Conservation (phyloP, 805 yeast genomes). For the Wickerhamiella azyma region DNA sequence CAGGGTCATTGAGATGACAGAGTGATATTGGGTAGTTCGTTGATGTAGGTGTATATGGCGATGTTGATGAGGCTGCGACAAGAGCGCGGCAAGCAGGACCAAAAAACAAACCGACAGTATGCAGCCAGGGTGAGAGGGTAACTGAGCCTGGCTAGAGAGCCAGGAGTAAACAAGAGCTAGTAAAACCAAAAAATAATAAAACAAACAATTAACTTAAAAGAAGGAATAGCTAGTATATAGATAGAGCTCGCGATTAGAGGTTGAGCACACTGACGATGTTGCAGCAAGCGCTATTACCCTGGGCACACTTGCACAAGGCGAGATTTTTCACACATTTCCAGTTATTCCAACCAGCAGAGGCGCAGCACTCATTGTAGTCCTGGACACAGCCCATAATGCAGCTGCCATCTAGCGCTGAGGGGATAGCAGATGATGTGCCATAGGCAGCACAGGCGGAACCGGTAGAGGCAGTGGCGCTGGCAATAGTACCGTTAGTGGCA, state of each 20-base stretch:
- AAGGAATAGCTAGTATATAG: not conserved
- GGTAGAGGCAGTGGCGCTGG: not conserved
- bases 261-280: constrained; percentile 1
- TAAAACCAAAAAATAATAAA: not conserved
- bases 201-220: not conserved
- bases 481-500: not conserved
- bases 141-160: not conserved
- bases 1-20: no score
- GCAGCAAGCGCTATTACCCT: constrained; percentile 16
- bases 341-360: constrained; percentile 4
- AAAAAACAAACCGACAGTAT: no score
- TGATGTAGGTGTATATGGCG: no score
- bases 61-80: no score
- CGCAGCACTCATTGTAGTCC: constrained; percentile 11
- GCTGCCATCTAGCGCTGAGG: constrained; percentile 14
- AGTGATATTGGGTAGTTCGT: no score
- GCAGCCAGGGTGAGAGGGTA: no score
- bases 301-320: constrained; percentile 18
- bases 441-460: constrained; percentile 10
- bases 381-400: constrained; percentile 17
- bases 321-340: constrained; percentile 14
- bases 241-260: not conserved
- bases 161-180: not conserved
- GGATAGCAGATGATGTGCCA: constrained; percentile 9
- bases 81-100: no score